These are phyloP conservation scores for Laburnicola sp. DNA, from an alignment of 2,329 filamentous ascomycete species.

Conservation along the genomic window DNA sequence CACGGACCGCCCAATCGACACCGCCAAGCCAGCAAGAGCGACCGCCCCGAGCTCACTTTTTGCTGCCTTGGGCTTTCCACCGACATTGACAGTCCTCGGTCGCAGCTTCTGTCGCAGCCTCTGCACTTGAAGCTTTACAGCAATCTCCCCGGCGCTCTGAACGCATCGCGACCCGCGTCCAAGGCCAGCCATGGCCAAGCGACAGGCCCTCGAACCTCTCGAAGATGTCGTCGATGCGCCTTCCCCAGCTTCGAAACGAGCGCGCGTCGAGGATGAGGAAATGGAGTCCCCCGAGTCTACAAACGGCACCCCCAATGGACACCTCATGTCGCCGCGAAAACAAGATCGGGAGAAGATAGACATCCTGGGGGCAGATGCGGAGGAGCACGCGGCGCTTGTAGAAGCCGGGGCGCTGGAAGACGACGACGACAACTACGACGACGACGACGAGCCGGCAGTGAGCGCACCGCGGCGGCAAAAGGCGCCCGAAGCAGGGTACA, in stretches of 20 bases:
- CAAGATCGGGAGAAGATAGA: conserved; percentile 35
- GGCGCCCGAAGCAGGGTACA: conserved; percentile 83
- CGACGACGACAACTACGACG: conserved; percentile 23
- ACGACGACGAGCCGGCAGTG: conserved; percentile 46
- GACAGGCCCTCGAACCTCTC: conserved; percentile 51
- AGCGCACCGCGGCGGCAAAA: conserved; percentile 66
- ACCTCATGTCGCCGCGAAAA: conserved; percentile 32
- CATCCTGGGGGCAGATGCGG: conserved; percentile 40
- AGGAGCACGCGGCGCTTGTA: conserved; percentile 44
- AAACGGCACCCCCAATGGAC: conserved; percentile 35
- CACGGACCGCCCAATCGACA: conserved; percentile 27
- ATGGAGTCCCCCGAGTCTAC: conserved; percentile 35
- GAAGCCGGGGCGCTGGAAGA: conserved; percentile 39
- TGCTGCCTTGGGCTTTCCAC: conserved; percentile 26
- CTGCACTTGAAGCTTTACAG: background rate
- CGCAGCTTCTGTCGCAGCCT: background rate
- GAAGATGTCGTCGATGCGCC: conserved; percentile 46
- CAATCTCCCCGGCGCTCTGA: background rate
- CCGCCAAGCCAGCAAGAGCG: conserved; percentile 20
- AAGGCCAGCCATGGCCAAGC: conserved; percentile 48
- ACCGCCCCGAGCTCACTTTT: conserved; percentile 4
- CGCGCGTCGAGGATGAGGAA: conserved; percentile 49
- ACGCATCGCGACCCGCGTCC: background rate
- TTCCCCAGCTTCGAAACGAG: conserved; percentile 55
- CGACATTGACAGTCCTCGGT: background rate